phyloP scores from a whole-genome alignment of 805 yeast genomes.

The Candida xyloterini region DNA sequence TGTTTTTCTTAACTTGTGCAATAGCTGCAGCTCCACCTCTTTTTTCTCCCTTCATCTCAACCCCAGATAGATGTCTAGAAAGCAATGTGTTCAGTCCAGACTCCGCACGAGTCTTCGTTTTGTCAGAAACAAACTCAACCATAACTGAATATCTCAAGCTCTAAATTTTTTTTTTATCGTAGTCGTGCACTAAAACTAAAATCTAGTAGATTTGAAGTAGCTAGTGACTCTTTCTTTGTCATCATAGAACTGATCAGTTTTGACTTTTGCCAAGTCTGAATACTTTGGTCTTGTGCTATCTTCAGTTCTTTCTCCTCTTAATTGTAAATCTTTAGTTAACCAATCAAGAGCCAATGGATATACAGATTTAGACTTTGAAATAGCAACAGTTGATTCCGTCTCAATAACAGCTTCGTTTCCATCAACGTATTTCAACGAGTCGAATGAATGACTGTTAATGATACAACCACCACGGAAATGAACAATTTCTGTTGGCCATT shows the following conservation, averaged over 20 bases:
- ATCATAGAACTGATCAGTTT: constrained; percentile 40
- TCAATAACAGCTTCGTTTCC: constrained; percentile 12
- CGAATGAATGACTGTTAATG: constrained; percentile 35
- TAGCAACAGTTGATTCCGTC: constrained; percentile 26
- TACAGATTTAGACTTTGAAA: constrained; percentile 48
- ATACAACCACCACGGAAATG: constrained; percentile 72
- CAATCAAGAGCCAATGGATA: constrained; percentile 75
- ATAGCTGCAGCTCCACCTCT: constrained; percentile 27
- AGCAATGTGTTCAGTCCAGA: constrained; percentile 28
- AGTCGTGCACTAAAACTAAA: constrained; percentile 7
- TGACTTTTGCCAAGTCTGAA: constrained; percentile 50
- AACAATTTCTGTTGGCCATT: constrained; percentile 82
- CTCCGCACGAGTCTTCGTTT: constrained; percentile 17
- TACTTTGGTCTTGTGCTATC: constrained; percentile 45
- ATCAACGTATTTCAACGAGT: constrained; percentile 34
- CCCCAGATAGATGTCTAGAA: constrained; percentile 25
- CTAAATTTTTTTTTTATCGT: constrained; percentile 5
- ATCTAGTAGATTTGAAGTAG: constrained; percentile 52
- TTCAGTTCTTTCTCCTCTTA: constrained; percentile 54
- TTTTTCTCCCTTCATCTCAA: background rate
- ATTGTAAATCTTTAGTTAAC: constrained; percentile 51
- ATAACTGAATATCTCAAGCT: background rate
- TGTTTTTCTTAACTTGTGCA: constrained; percentile 20
- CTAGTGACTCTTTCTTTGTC: constrained; percentile 43
- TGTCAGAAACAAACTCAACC: constrained; percentile 10